Percentiles rank a stretch among this genome's conserved stretches.
Conservation (phyloP, 495 filamentous ascomycete species). For the Tetracladium setigerum region DNA sequence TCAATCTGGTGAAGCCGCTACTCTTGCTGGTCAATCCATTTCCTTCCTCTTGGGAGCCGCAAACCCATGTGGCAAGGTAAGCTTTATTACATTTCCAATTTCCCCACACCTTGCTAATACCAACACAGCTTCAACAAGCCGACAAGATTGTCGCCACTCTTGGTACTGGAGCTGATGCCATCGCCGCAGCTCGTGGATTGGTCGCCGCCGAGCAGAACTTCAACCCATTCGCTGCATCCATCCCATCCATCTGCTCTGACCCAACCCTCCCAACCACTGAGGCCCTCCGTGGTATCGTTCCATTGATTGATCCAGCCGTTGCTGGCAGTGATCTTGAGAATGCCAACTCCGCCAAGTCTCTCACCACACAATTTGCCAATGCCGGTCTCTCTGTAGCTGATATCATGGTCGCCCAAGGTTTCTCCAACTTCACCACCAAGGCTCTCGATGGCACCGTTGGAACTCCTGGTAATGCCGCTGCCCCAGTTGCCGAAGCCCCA, state of each 20-base stretch:
- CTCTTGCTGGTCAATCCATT: slow-evolving; percentile 18
- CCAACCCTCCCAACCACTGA: slow-evolving; percentile 46
- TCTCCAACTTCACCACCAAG: slow-evolving; percentile 43
- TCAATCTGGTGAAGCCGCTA: slow-evolving; percentile 16
- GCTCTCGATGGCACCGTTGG: slow-evolving; percentile 12
- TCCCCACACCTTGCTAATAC: not conserved
- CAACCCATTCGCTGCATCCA: slow-evolving; percentile 49
- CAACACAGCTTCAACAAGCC: slow-evolving; percentile 29
- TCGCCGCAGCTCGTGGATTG: slow-evolving; percentile 47
- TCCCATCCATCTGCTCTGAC: slow-evolving; percentile 51
- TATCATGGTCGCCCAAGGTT: slow-evolving; percentile 42
- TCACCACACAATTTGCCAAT: slow-evolving; percentile 43
- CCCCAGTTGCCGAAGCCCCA: not conserved
- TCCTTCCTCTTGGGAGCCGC: slow-evolving; percentile 16
- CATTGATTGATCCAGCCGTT: slow-evolving; percentile 51
- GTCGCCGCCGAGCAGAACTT: slow-evolving; percentile 65
- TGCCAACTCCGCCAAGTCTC: slow-evolving; percentile 41
- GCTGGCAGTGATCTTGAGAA: slow-evolving; percentile 43
- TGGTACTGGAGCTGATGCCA: slow-evolving; percentile 39
- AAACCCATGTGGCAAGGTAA: slow-evolving; percentile 21
- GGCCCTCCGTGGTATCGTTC: slow-evolving; percentile 51
- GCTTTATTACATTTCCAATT: not conserved
- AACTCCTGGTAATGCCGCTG: not conserved
- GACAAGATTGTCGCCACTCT: slow-evolving; percentile 51
- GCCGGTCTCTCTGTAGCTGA: slow-evolving; percentile 48